Evolutionary conservation across 768 basidiomycete genomes (phyloP), one percentile per base, ranked within the genome.

Genomic region (Lactarius indigo): DNA sequence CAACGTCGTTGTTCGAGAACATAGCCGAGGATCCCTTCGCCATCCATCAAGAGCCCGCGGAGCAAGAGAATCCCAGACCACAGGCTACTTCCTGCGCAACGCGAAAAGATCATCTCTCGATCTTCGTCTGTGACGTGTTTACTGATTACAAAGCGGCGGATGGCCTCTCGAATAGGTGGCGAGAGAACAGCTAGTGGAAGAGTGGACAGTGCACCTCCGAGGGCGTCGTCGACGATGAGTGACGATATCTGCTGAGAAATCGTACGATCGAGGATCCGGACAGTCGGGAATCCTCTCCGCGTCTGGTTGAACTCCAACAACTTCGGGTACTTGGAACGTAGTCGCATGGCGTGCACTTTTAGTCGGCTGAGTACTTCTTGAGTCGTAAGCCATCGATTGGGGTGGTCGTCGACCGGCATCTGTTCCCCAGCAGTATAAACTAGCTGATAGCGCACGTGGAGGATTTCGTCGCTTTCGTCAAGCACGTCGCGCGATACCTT

Each of bases 401-500:
- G 81, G 52, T 75, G 76, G 55, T 76, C 76, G 50, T 84, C 78
- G n/a, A 82, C 59, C 0, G 76, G 71, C 20, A 47, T 66, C 55
- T 79, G 79, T 5, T 73, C 42, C 52, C 81, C 82, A 35, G 78
- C 72, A 0, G 83, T 81, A 59, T 84, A 85, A 5, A 85, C 74
- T 13, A 85, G 71, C 64, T 84, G 82, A 68, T 84, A 83, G 0
- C 78, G 75, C 50, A 80, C 78, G 59, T 79, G 77, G 6, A 85
- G 75, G 31, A 84, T 76, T 55, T 85, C 68, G 59, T 69, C 66
- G 50, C 66, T 68, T 33, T 68, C 66, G 28, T 68, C 66, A 8
- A 68, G 54, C 8, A 68, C 47, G 17, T 68, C 66, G 28, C 66
- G 66, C 7, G 66, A 67, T 26, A 44, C 33, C 0, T 66, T 50